A percentile compares a stretch with the other conserved stretches of the same genome.
Evolutionary conservation across 176 grass and related monocot species (phyloP).

Genomic region (Ampelocalamus luodianensis): DNA sequence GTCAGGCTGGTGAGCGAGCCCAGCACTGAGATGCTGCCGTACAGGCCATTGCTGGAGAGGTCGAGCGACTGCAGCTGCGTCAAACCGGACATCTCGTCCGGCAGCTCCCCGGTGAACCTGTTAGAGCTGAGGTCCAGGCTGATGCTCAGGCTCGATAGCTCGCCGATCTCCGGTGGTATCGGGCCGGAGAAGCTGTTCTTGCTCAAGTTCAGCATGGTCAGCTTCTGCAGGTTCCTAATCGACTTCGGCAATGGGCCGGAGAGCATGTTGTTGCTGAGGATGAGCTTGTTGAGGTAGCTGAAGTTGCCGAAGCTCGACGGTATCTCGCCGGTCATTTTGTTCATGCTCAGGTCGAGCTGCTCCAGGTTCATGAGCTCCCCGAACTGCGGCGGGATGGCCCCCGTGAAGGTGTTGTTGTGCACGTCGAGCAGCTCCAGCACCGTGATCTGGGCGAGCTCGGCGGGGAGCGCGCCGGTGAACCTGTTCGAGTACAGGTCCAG

Average conservation of each 20-base stretch:
- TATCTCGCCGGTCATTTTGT: constrained; percentile 67
- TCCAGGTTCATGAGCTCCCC: constrained; percentile 86
- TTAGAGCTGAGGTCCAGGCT: constrained; percentile 85
- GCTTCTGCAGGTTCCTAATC: constrained; percentile 79
- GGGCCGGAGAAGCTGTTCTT: constrained; percentile 66
- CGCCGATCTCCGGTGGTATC: constrained; percentile 64
- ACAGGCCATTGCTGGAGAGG: constrained; percentile 71
- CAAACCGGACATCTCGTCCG: constrained; percentile 75
- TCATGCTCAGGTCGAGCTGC: constrained; percentile 90
- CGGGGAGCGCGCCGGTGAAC: constrained; percentile 61
- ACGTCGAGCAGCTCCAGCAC: constrained; percentile 93
- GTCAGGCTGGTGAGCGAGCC: constrained; percentile 76
- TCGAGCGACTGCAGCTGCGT: constrained; percentile 86
- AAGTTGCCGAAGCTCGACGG: constrained; percentile 86
- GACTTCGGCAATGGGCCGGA: constrained; percentile 63
- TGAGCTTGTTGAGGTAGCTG: constrained; percentile 96
- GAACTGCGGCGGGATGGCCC: constrained; percentile 61
- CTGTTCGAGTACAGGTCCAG: constrained; percentile 84
- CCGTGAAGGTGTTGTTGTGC: constrained; percentile 74
- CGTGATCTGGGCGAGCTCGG: constrained; percentile 79
- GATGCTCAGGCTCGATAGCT: constrained; percentile 79
- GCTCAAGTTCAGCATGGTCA: constrained; percentile 85
- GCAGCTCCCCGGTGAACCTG: constrained; percentile 73
- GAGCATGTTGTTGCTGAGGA: constrained; percentile 69
- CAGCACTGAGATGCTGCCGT: constrained; percentile 73